These are phyloP conservation scores for Fusarium illudens DNA, from an alignment of 2,329 filamentous ascomycete genomes.

Conservation along the genomic window DNA sequence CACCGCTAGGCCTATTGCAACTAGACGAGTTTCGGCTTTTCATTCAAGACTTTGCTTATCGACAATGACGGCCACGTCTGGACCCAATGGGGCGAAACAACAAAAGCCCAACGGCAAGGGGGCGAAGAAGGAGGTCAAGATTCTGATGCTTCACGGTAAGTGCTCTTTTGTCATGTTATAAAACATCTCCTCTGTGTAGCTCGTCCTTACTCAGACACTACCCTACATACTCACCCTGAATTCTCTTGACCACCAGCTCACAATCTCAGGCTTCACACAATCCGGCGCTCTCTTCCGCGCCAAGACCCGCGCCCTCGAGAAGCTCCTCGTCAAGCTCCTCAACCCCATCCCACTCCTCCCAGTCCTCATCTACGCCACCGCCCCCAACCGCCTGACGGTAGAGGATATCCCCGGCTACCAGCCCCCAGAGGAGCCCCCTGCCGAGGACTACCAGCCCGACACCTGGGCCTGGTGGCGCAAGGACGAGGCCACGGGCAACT, in stretches of 20 bases:
- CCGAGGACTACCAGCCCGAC: conserved; percentile 65
- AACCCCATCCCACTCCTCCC: conserved; percentile 62
- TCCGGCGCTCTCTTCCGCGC: conserved; percentile 84
- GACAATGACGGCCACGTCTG: conserved; percentile 41
- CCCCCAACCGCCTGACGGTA: conserved; percentile 68
- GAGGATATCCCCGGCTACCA: conserved; percentile 76
- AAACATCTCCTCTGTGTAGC: background rate
- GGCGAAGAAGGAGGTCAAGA: conserved; percentile 64
- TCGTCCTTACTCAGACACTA: background rate
- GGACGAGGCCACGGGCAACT: conserved; percentile 69
- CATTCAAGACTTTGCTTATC: conserved; percentile 14
- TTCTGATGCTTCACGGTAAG: conserved; percentile 80
- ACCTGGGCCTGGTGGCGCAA: conserved; percentile 85
- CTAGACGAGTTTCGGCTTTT: conserved; percentile 18
- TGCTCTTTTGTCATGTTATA: background rate
- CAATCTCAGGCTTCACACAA: conserved; percentile 79
- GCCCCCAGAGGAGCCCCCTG: conserved; percentile 52
- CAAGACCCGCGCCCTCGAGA: conserved; percentile 88
- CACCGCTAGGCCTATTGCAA: conserved; percentile 24
- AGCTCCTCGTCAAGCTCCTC: conserved; percentile 79
- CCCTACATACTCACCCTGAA: background rate
- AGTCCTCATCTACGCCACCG: conserved; percentile 74
- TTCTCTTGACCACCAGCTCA: conserved; percentile 14
- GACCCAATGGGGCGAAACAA: conserved; percentile 26
- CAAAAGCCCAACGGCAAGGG: conserved; percentile 47